Base-by-base conservation (phyloP, 805 yeast species). In the Cyberlindnera sargentensis region DNA sequence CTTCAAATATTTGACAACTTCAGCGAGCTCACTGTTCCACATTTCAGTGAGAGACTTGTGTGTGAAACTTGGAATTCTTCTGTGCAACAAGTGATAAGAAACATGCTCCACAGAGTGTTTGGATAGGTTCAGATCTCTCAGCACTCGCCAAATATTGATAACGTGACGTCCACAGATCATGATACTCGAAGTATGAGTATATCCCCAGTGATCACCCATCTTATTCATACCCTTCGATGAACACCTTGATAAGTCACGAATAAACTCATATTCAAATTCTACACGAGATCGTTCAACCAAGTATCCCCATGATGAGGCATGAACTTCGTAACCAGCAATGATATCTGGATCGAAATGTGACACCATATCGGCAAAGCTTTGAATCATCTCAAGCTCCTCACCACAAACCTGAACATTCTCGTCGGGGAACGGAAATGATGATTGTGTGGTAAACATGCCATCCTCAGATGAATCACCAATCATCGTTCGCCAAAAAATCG, bases 251-350 rank as follows among this genome's bases (percentile, higher is more conserved):
- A 89, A 58, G 36, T 77, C 73, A 0, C 70, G 65, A n/a, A 74
- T 59, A 4, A 88, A 49, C 50, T 86, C 83, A 9, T 72, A 62
- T 2, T 73, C 75, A 53, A 70, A 70, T 2, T 57, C 62, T 0
- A 45, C 47, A 15, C 67, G 58, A 44, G 75, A 72, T 37, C 99
- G 61, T 41, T 85, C 93, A 26, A 85, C 70, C 0, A 90, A 42
- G 55, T 85, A 93, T 0, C 99, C 98, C 98, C 98, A 91, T 0
- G 97, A 86, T 0, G 75, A 54, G 1, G 80, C 65, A 49, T 87
- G 84, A 5, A 87, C 72, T 55, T 93, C 99, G 59, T 75, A 93
- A 0, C 97, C 98, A 0, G 86, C 72, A 5, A 93, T 56, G 29
- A 93, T 77, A 59, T 93, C 99, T 0, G 98, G 97, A 57, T 93